Evolutionary conservation across 164 flowering plant genomes (phyloP).

Genomic region (Nymphaea thermarum): DNA sequence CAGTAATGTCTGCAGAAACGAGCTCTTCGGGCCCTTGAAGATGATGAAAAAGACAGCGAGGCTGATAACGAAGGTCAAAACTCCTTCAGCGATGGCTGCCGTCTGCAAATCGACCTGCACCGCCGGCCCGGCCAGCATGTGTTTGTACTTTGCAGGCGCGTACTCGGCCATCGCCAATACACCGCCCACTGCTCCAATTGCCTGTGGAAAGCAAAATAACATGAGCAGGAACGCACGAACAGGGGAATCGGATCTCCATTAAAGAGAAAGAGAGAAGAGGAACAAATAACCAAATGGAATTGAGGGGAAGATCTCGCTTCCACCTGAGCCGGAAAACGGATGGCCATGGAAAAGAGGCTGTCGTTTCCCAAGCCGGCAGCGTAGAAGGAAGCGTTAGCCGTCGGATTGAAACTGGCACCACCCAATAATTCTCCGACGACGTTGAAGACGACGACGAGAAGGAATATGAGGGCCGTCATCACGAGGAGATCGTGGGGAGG

Average conservation of each 20-base stretch:
- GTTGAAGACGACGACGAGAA: constrained; percentile 31
- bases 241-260: background rate
- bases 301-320: background rate
- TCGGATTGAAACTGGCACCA: constrained; percentile 76
- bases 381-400: constrained; percentile 56
- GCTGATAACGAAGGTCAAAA: constrained; percentile 55
- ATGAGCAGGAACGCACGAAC: background rate
- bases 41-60: constrained; percentile 46
- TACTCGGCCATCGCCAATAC: constrained; percentile 46
- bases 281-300: background rate
- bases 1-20: constrained; percentile 36
- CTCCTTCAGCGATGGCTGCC: constrained; percentile 77
- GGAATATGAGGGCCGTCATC: constrained; percentile 26
- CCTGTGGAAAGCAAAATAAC: background rate
- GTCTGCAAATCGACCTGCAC: constrained; percentile 69
- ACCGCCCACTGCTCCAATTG: constrained; percentile 53
- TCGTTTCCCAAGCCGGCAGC: constrained; percentile 58
- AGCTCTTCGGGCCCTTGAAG: constrained; percentile 46
- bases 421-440: constrained; percentile 41
- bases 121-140: constrained; percentile 70
- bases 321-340: constrained; percentile 85
- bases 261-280: background rate
- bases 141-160: constrained; percentile 55
- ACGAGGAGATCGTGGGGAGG: constrained; percentile 22
- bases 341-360: constrained; percentile 54